Evolutionary conservation across 2,329 filamentous ascomycete genomes (phyloP), one percentile per base, ranked within the genome.

Genomic region (Colletotrichum endophyticum): DNA sequence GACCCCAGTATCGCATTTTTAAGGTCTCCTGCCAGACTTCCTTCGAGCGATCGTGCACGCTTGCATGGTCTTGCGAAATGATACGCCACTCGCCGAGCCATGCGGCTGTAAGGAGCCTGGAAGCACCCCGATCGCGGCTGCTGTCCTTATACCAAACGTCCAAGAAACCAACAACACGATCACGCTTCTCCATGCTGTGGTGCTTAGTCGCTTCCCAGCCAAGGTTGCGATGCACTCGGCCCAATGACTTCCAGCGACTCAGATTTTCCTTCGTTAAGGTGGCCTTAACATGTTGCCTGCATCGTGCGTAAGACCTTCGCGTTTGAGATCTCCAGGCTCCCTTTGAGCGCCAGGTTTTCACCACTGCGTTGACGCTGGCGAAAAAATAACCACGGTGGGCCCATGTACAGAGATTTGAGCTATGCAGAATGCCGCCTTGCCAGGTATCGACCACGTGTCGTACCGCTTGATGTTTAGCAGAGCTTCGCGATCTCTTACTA

Each of bases 51-150:
- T 30, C 36, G 13, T 73, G 63, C 28, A 53, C 27, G 30, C 16
- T 70, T 4, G n/a, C 57, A 28, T 59, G 62, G 11, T 69, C 61
- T 34, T 75, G 53, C 4, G 70, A 72, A 27, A 76, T 67, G 22
- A 39, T 66, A 12, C 61, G 63, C 79, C 79, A 80, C 53, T 79
- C 73, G 16, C 66, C 49, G 15, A 78, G 19, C 75, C 75, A 78
- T 7, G 77, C 57, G 19, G 66, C 67, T 11, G 70, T 62, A 59
- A 80, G 34, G 22, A 75, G 62, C 9, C n/a, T 77, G 34, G 59
- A 13, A 15, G 25, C 66, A 8, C 69, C 56, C 53, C 64, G 36
- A 25, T 72, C 44, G 19, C 44, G 63, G 27, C 15, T 66, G 49
- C 72, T 77, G 19, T 77, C 44, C 1, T 73, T 66, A 53, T 63